Conservation (phyloP, 257 asterid species). For the Paraleonurus japonicus region DNA sequence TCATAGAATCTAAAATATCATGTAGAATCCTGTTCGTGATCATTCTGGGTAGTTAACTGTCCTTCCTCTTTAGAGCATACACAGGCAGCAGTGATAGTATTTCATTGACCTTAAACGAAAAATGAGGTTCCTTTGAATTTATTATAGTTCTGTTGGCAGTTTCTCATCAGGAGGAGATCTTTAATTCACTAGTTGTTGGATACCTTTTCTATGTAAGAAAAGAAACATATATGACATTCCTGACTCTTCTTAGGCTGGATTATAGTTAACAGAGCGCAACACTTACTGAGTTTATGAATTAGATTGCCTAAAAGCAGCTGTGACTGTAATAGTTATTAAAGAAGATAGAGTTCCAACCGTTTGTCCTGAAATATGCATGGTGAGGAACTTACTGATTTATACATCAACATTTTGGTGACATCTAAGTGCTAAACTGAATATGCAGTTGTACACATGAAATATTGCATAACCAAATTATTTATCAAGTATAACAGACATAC, state of each 20-base stretch:
- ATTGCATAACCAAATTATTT: neutral
- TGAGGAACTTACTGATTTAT: constrained; percentile 10
- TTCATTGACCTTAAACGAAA: neutral
- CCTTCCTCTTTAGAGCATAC: neutral
- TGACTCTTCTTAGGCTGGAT: constrained; percentile 5
- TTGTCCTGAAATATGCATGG: constrained; percentile 1
- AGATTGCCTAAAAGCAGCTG: neutral
- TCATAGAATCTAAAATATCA: neutral
- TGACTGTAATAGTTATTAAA: neutral
- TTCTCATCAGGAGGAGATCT: neutral
- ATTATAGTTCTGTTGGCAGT: neutral
- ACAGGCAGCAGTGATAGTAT: constrained; percentile 11
- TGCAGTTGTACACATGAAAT: neutral
- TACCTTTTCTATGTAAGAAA: neutral
- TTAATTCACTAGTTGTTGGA: neutral
- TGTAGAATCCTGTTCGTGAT: neutral
- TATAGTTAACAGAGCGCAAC: neutral
- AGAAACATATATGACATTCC: neutral
- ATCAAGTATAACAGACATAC: neutral
- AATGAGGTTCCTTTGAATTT: neutral
- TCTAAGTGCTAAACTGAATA: neutral
- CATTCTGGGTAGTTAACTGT: neutral
- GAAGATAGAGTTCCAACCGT: neutral
- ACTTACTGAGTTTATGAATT: neutral
- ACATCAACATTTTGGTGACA: neutral